These are phyloP conservation scores for Mortierella sp. DNA, from an alignment of 371 early-diverging fungal species.

Conservation along the genomic window DNA sequence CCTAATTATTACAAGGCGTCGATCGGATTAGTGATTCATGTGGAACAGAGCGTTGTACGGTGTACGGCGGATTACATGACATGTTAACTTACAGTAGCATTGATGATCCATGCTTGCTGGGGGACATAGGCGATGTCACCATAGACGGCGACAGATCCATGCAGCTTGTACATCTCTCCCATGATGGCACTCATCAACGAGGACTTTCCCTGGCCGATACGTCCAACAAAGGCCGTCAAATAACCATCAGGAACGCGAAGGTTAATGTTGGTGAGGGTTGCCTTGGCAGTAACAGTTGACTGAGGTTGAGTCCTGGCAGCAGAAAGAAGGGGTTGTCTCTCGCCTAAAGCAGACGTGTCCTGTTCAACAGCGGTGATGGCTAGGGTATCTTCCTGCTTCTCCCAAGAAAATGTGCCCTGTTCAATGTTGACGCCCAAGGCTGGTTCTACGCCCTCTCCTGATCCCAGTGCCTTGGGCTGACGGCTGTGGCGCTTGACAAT, in stretches of 20 bases:
- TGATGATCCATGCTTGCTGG: constrained; percentile 94
- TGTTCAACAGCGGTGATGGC: not conserved
- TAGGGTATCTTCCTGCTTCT: constrained; percentile 1
- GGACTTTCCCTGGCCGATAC: constrained; percentile 91
- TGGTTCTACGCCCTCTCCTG: constrained; percentile 59
- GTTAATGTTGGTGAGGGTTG: constrained; percentile 73
- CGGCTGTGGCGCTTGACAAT: constrained; percentile 64
- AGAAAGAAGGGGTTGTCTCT: constrained; percentile 31
- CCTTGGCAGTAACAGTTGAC: constrained; percentile 26
- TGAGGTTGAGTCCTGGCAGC: not conserved
- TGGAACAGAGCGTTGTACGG: not conserved
- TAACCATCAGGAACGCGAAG: constrained; percentile 72
- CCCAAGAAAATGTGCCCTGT: constrained; percentile 72
- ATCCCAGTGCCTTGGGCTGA: constrained; percentile 57
- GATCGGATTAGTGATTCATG: constrained; percentile 68
- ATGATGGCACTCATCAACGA: constrained; percentile 84
- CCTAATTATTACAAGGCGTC: constrained; percentile 84
- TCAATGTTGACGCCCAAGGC: constrained; percentile 53
- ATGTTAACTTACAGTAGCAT: constrained; percentile 62
- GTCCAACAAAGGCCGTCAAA: constrained; percentile 85
- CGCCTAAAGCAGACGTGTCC: constrained; percentile 17
- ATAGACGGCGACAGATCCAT: constrained; percentile 75
- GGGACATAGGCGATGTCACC: constrained; percentile 92
- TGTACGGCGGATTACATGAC: not conserved
- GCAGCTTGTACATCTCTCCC: constrained; percentile 85